Evolutionary conservation across 495 filamentous ascomycete species (phyloP).

Genomic region (Trichocladium antarcticum): DNA sequence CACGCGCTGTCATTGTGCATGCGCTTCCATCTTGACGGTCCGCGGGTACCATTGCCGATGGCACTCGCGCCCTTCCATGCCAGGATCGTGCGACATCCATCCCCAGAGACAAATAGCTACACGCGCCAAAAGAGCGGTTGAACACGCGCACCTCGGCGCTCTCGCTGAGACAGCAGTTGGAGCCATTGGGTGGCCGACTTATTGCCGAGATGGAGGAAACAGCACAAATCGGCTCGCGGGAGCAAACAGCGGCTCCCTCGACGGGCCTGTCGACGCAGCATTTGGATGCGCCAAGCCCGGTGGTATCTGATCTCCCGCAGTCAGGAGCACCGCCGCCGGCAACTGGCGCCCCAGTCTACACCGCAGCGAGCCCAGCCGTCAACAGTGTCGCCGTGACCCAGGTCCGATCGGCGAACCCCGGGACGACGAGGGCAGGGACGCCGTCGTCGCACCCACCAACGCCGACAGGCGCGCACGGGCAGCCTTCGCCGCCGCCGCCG

Average conservation of each 20-base stretch:
- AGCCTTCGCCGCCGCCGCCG: not conserved
- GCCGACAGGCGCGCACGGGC: conserved; percentile 3
- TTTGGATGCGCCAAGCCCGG: conserved; percentile 6
- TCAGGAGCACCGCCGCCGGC: conserved; percentile 4
- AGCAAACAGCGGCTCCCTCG: not conserved
- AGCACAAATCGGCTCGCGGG: not conserved
- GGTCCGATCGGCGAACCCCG: conserved; percentile 6
- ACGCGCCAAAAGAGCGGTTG: no score
- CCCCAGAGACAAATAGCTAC: no score
- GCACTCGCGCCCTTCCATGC: not conserved
- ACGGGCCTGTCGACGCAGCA: not conserved
- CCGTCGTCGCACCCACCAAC: conserved; percentile 8
- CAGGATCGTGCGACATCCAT: not conserved
- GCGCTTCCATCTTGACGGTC: not conserved
- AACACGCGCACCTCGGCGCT: not conserved
- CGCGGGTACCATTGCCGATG: conserved; percentile 4
- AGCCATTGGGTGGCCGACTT: not conserved
- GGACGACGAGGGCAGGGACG: conserved; percentile 7
- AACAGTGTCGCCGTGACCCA: not conserved
- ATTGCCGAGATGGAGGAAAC: not conserved
- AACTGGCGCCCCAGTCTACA: not conserved
- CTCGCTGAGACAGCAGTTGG: not conserved
- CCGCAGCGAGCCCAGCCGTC: not conserved
- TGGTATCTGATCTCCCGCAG: conserved; percentile 3
- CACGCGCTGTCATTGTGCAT: not conserved